Evolutionary conservation across 2,329 filamentous ascomycete species (phyloP).

Genomic region (Botrytis cinerea): DNA sequence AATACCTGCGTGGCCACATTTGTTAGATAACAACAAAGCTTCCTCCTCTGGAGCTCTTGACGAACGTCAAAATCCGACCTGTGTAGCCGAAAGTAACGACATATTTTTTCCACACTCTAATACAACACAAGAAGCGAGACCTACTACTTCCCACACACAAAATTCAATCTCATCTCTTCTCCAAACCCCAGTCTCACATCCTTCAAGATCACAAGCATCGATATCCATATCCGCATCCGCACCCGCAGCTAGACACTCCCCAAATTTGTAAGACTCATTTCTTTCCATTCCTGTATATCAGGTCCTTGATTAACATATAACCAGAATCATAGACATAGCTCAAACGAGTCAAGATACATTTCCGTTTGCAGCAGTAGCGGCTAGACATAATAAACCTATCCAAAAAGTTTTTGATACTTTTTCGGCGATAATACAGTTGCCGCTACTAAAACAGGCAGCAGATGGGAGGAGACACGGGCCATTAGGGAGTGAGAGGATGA

Average conservation of each 20-base stretch:
- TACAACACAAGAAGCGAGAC: background rate
- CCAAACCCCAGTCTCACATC: background rate
- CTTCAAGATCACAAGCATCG: slow-evolving; percentile 11
- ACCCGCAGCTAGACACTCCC: slow-evolving; percentile 29
- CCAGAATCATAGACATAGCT: slow-evolving; percentile 52
- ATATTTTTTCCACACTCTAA: background rate
- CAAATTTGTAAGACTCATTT: slow-evolving; percentile 34
- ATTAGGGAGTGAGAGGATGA: slow-evolving; percentile 47
- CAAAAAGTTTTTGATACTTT: slow-evolving; percentile 52
- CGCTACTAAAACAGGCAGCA: slow-evolving; percentile 49
- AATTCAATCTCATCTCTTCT: background rate
- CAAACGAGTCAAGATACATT: slow-evolving; percentile 51
- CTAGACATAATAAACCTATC: slow-evolving; percentile 47
- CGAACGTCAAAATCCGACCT: background rate
- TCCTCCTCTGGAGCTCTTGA: background rate
- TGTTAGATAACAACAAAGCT: background rate
- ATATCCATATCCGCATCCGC: slow-evolving; percentile 12
- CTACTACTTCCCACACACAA: background rate
- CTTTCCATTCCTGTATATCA: slow-evolving; percentile 5
- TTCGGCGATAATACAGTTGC: slow-evolving; percentile 51
- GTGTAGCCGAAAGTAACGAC: too few relatives aligned
- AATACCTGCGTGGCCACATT: slow-evolving; percentile 33
- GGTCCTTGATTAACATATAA: slow-evolving; percentile 34
- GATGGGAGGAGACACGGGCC: slow-evolving; percentile 48
- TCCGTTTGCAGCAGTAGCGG: slow-evolving; percentile 50